These are phyloP conservation scores for Colletotrichum kahawae DNA, from an alignment of 2,329 filamentous ascomycete genomes.

Conservation along the genomic window DNA sequence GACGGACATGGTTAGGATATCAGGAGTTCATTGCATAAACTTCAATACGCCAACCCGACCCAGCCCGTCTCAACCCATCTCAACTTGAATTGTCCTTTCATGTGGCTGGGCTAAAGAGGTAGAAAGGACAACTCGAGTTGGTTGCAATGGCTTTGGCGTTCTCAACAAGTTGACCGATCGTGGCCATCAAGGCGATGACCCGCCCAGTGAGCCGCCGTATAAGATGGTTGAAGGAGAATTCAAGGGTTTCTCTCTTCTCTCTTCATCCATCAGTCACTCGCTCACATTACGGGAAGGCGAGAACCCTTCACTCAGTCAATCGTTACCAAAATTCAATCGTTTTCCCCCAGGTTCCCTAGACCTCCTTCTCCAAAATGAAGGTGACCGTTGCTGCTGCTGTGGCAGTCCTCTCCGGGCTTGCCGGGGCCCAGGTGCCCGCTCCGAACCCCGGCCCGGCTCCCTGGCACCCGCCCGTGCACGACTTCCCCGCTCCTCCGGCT, in stretches of 20 bases:
- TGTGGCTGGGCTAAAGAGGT: too few relatives aligned
- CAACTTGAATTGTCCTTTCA: background rate
- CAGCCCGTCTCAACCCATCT: background rate
- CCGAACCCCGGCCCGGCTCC: background rate
- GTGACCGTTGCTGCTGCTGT: background rate
- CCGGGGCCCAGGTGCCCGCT: background rate
- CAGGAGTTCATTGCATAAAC: slow-evolving; percentile 4
- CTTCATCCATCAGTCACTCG: slow-evolving; percentile 15
- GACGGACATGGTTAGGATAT: background rate
- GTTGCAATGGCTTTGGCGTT: background rate
- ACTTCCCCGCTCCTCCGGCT: background rate
- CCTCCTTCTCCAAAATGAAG: slow-evolving; percentile 11
- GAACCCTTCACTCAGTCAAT: slow-evolving; percentile 18
- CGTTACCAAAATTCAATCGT: background rate
- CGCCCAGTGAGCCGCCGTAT: background rate
- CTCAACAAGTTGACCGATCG: background rate
- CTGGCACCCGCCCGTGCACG: background rate
- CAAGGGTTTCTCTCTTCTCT: background rate
- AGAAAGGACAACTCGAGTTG: background rate
- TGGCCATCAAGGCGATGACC: background rate
- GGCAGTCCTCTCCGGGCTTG: slow-evolving; percentile 15
- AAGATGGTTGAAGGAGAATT: background rate
- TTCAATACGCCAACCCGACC: background rate
- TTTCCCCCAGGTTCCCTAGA: background rate
- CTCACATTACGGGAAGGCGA: slow-evolving; percentile 12